These are phyloP conservation scores for Solanum chiquidenum DNA, from an alignment of 257 asterid species.

Conservation along the genomic window DNA sequence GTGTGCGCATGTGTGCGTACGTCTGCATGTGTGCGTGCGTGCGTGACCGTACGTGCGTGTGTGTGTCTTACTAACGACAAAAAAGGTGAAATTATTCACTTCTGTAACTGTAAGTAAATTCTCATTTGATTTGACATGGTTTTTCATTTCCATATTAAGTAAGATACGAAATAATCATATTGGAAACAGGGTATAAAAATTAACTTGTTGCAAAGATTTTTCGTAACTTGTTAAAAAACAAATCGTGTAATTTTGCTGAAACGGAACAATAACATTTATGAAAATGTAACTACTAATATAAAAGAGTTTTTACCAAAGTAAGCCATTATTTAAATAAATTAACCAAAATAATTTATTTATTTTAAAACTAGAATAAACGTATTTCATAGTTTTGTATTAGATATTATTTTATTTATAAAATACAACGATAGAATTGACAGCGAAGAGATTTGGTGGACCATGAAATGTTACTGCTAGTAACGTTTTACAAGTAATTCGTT, in stretches of 20 bases:
- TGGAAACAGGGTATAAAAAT: background rate
- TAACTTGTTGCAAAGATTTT: background rate
- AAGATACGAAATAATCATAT: no score
- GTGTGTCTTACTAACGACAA: no score
- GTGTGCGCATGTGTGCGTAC: no score
- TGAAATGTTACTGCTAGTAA: background rate
- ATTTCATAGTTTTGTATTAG: background rate
- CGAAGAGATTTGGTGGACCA: background rate
- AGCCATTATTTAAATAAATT: no score
- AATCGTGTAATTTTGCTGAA: background rate
- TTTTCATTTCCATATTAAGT: background rate
- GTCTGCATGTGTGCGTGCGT: no score
- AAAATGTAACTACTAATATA: background rate
- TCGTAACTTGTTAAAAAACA: background rate
- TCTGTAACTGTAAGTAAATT: background rate
- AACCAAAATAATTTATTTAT: background rate
- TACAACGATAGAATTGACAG: background rate
- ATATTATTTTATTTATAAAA: no score
- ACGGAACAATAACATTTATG: background rate
- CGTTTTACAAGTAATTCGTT: background rate
- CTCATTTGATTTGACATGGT: background rate
- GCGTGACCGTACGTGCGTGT: no score
- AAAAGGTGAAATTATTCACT: no score
- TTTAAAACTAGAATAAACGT: no score
- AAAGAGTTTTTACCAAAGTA: background rate